Evolutionary conservation across 2,329 filamentous ascomycete genomes (phyloP).

Genomic region (Trichoderma citrinoviride): DNA sequence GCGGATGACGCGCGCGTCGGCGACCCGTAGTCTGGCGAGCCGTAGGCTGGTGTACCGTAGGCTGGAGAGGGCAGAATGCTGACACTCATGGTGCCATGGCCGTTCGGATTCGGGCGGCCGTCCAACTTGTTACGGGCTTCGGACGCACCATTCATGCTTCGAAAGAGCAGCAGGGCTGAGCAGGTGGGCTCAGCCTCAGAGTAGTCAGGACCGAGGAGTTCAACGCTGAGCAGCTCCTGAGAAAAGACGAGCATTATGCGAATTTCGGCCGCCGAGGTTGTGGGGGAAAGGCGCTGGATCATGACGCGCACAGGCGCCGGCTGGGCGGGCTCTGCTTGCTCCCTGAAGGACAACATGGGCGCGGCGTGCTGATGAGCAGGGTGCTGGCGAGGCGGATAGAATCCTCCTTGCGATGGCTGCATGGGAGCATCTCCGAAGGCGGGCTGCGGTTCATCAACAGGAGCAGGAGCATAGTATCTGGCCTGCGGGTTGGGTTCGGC

Average conservation of each 20-base stretch:
- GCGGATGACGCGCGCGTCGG: neutral
- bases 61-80: slow-evolving; percentile 53
- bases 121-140: slow-evolving; percentile 58
- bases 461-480: too few species aligned
- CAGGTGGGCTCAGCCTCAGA: slow-evolving; percentile 50
- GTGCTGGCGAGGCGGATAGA: slow-evolving; percentile 32
- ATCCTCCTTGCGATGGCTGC: slow-evolving; percentile 23
- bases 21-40: slow-evolving; percentile 32
- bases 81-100: slow-evolving; percentile 53
- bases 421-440: too few species aligned
- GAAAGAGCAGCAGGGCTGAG: slow-evolving; percentile 55
- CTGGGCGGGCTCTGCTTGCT: slow-evolving; percentile 29
- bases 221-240: slow-evolving; percentile 51
- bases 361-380: slow-evolving; percentile 23
- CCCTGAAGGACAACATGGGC: slow-evolving; percentile 36
- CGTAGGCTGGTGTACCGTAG: slow-evolving; percentile 26
- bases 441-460: too few species aligned
- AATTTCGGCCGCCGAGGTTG: slow-evolving; percentile 53
- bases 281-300: slow-evolving; percentile 54
- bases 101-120: slow-evolving; percentile 51
- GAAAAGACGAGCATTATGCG: slow-evolving; percentile 59
- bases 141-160: slow-evolving; percentile 50
- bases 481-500: too few species aligned
- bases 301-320: slow-evolving; percentile 42
- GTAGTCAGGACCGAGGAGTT: slow-evolving; percentile 50